Percentiles rank a stretch among this genome's conserved stretches.
These are phyloP conservation scores for Chrysoporthe cubensis DNA, from an alignment of 2,329 filamentous ascomycete genomes.

Conservation along the genomic window DNA sequence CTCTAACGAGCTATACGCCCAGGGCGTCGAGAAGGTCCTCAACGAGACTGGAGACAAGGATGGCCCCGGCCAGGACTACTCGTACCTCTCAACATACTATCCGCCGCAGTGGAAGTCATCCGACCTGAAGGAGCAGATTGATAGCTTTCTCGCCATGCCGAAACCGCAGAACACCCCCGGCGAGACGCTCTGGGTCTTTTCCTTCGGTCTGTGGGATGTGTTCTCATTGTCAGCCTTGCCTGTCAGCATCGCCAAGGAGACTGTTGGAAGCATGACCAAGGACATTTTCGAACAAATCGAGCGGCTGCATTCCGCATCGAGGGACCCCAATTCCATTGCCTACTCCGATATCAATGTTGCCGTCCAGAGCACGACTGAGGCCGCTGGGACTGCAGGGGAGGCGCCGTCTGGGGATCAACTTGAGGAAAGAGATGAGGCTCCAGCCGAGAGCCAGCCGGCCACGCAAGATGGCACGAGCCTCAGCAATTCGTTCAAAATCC, in stretches of 20 bases:
- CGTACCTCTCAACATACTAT: conserved; percentile 48
- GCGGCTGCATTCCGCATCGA: conserved; percentile 48
- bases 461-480: not conserved
- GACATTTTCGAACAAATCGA: conserved; percentile 53
- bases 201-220: conserved; percentile 58
- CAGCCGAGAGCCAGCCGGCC: not conserved
- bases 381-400: conserved; percentile 31
- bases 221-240: conserved; percentile 56
- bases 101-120: conserved; percentile 43
- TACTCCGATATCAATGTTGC: conserved; percentile 48
- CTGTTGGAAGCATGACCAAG: conserved; percentile 43
- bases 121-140: conserved; percentile 51
- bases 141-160: conserved; percentile 48
- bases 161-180: conserved; percentile 39
- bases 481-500: conserved; percentile 47
- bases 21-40: conserved; percentile 42
- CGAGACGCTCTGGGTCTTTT: conserved; percentile 59
- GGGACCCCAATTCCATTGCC: conserved; percentile 47
- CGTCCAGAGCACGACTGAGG: conserved; percentile 35
- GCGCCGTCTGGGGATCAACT: conserved; percentile 1
- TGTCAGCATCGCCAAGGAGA: conserved; percentile 40
- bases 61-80: conserved; percentile 47
- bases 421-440: conserved; percentile 16
- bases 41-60: conserved; percentile 38
- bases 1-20: conserved; percentile 59